Evolutionary conservation across 1,284 basidiomycete genomes (phyloP), one percentile per base, ranked within the genome.

Genomic region (Irpex sp.): DNA sequence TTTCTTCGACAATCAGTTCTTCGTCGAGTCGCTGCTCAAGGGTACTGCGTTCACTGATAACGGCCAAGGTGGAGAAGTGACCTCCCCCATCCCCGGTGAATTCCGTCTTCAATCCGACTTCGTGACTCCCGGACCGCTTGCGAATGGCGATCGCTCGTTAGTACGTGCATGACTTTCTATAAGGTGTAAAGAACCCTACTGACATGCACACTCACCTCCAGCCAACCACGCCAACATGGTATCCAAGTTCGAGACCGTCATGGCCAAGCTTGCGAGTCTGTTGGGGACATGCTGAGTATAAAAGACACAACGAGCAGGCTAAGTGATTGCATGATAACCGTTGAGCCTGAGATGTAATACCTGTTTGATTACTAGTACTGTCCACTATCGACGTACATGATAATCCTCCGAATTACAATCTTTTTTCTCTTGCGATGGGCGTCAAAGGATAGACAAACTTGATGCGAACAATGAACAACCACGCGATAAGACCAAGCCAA

Each of bases 11-110:
- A 37, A n/a, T 8, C 54, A 56, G 35, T 56, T 56, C 54, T 56
- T 56, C 54, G 54, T 56, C 26, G 54, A 56, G 71, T 72, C 71
- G 5, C 71, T 76, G 13, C 66, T 77, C 6, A 63, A 61, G 46
- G 77, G 76, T 35, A 71, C 69, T 3, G 56, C 67, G 9, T 72
- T 75, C 69, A 77, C 77, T 35, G 76, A 77, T 17, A 51, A 51
- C 49, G 49, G 49, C 8, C 11, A 51, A n/a, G 49, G 49, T 26
- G 49, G 49, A 8, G 49, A 51, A 26, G 49, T 51, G 17, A 72
- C 1, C 66, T 71, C 55, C 47, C 46, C 37, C 43, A 31, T 58
- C 43, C 58, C 55, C 3, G 70, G 69, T 35, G 70, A 72, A 64
- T 66, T 75, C 60, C 71, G 74, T 57, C 67, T 76, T 11, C 67